These are phyloP conservation scores for Candolleomyces efflorescens DNA, from an alignment of 768 basidiomycete genomes.

Conservation along the genomic window DNA sequence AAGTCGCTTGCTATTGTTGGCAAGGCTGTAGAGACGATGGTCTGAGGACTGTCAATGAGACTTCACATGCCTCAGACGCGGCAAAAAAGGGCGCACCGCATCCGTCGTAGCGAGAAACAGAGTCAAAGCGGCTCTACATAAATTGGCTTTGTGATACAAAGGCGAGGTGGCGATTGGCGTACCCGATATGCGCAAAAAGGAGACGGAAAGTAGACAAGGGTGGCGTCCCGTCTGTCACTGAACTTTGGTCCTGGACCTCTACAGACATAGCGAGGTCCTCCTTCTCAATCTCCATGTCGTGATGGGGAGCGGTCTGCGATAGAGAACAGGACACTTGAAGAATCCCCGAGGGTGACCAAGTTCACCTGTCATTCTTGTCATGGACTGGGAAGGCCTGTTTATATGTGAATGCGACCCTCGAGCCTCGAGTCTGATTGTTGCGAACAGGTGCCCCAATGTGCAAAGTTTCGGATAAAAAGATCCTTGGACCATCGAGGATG, in stretches of 20 bases:
- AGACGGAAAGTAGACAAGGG: slow-evolving; percentile 51
- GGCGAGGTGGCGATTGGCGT: slow-evolving; percentile 7
- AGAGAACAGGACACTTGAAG: too few relatives aligned
- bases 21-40: slow-evolving; percentile 77
- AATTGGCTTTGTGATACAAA: too few relatives aligned
- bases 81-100: slow-evolving; percentile 45
- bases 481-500: too few relatives aligned
- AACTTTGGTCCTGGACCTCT: slow-evolving; percentile 14
- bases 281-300: not conserved
- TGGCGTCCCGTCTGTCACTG: too few relatives aligned
- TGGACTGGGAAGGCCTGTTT: too few relatives aligned
- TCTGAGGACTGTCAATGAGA: slow-evolving; percentile 23
- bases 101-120: slow-evolving; percentile 87
- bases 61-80: not conserved
- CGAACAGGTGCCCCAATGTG: too few relatives aligned
- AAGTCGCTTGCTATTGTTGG: slow-evolving; percentile 77
- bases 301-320: not conserved
- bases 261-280: not conserved
- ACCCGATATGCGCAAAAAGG: slow-evolving; percentile 70
- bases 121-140: slow-evolving; percentile 64
- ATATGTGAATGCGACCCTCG: too few relatives aligned
- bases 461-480: too few relatives aligned
- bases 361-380: too few relatives aligned
- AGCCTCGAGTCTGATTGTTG: too few relatives aligned
- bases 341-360: too few relatives aligned